Evolutionary conservation across 345 rosid species (phyloP).

Genomic region (Bruguiera parviflora): DNA sequence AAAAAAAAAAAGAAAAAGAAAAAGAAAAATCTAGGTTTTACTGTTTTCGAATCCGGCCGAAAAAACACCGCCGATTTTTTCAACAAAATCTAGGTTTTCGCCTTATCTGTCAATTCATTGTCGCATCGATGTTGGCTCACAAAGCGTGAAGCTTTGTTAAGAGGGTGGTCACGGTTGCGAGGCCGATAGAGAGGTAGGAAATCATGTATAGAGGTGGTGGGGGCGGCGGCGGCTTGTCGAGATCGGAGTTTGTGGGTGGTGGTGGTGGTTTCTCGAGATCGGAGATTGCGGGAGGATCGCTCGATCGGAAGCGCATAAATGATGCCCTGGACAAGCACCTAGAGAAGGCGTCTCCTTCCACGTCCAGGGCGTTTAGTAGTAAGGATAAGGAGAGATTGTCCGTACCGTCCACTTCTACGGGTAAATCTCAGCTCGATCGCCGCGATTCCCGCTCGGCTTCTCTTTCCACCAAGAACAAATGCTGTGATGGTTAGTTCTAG

Average conservation of each 20-base stretch:
- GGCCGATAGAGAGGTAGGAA: slow-evolving; percentile 2
- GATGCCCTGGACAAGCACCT: slow-evolving; percentile 90
- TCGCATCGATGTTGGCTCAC: background rate
- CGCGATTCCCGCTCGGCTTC: slow-evolving; percentile 51
- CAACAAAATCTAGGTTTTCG: too few species aligned
- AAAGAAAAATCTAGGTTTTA: too few species aligned
- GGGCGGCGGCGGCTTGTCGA: slow-evolving; percentile 63
- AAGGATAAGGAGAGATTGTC: slow-evolving; percentile 60
- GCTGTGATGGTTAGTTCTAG: slow-evolving; percentile 55
- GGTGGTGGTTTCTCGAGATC: slow-evolving; percentile 60
- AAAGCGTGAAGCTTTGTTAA: slow-evolving; percentile 7
- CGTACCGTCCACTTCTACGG: slow-evolving; percentile 69
- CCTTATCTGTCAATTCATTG: too few species aligned
- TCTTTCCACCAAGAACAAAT: slow-evolving; percentile 52
- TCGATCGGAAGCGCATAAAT: slow-evolving; percentile 83
- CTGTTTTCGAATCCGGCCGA: too few species aligned
- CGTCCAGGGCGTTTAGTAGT: slow-evolving; percentile 58
- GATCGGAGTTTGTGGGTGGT: slow-evolving; percentile 68
- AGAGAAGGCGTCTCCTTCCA: slow-evolving; percentile 83
- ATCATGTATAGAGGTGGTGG: slow-evolving; percentile 68
- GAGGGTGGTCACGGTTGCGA: background rate
- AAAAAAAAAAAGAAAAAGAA: too few species aligned
- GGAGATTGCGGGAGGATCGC: slow-evolving; percentile 64
- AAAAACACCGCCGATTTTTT: too few species aligned
- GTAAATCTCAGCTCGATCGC: slow-evolving; percentile 65